Conservation (phyloP, 352 stramenopile species). For the Thalassiosira sp. region DNA sequence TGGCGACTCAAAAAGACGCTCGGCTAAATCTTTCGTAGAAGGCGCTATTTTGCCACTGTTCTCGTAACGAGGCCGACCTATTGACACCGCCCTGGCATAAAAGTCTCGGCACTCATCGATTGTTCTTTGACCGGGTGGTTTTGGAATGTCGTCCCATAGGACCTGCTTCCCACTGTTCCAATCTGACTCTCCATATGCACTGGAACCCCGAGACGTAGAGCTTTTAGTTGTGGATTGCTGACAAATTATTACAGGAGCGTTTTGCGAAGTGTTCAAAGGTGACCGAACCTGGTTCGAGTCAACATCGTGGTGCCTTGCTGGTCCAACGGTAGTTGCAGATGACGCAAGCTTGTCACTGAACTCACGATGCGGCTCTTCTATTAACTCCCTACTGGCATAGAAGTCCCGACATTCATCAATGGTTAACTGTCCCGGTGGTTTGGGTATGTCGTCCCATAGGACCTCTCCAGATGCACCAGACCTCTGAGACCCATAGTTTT, state of each 20-base stretch:
- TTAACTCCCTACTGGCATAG: slow-evolving; percentile 10
- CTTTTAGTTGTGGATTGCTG: slow-evolving; percentile 4
- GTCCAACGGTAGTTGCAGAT: too few relatives aligned
- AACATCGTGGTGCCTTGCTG: too few relatives aligned
- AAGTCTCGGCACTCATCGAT: slow-evolving; percentile 22
- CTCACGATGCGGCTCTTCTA: too few relatives aligned
- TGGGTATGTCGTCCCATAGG: slow-evolving; percentile 16
- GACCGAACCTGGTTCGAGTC: too few relatives aligned
- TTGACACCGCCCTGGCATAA: slow-evolving; percentile 13
- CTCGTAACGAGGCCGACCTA: too few relatives aligned
- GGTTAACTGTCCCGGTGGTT: slow-evolving; percentile 17
- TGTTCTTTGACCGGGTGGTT: slow-evolving; percentile 17
- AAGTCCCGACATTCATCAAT: slow-evolving; percentile 21
- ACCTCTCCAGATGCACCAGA: background rate
- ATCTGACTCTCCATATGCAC: background rate
- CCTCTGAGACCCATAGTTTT: background rate
- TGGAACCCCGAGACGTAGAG: background rate
- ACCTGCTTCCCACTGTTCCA: too few relatives aligned
- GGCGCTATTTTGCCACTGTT: too few relatives aligned
- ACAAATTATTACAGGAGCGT: background rate
- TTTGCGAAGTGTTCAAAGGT: background rate
- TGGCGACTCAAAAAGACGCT: too few relatives aligned
- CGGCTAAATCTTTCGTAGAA: too few relatives aligned
- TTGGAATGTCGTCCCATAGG: slow-evolving; percentile 16
- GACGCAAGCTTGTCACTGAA: too few relatives aligned